Evolutionary conservation across 2,329 filamentous ascomycete species (phyloP).

Genomic region (Aspergillus niger): DNA sequence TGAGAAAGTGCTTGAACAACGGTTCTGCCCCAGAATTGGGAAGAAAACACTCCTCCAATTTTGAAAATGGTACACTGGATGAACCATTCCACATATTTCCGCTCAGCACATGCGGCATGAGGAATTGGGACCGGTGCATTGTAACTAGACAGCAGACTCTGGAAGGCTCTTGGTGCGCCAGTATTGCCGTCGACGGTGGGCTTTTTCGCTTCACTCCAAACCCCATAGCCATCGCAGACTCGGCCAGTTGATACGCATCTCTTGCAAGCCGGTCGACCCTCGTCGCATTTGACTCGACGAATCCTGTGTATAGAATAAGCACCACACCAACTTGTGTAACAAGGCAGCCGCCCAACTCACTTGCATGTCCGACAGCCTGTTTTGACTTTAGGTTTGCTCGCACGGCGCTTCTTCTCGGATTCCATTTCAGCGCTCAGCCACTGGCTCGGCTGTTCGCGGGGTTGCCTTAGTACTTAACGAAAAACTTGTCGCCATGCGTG

Average conservation of each 20-base stretch:
- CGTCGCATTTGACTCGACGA: constrained; percentile 15
- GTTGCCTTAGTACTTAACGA: not conserved
- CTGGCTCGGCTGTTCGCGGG: not conserved
- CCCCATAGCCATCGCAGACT: constrained; percentile 43
- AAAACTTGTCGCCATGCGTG: not conserved
- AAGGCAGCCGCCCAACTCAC: not conserved
- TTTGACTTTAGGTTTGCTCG: constrained; percentile 4
- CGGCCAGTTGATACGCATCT: constrained; percentile 12
- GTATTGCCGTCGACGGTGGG: constrained; percentile 16
- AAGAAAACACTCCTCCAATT: constrained; percentile 39
- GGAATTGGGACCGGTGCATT: not conserved
- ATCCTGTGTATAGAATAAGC: not conserved
- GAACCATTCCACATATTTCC: constrained; percentile 33
- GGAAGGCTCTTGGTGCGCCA: not conserved
- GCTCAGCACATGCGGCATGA: constrained; percentile 22
- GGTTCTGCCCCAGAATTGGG: constrained; percentile 43
- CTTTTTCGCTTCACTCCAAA: constrained; percentile 43
- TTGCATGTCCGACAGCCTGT: constrained; percentile 15
- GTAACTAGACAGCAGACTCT: not conserved
- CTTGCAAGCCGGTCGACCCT: constrained; percentile 6
- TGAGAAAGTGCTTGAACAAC: constrained; percentile 42
- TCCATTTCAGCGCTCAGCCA: not conserved
- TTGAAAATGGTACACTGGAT: constrained; percentile 28
- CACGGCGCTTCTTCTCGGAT: not conserved
- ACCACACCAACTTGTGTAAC: not conserved